Base-by-base conservation (phyloP, 805 yeast genomes). In the Saturnispora diversa region DNA sequence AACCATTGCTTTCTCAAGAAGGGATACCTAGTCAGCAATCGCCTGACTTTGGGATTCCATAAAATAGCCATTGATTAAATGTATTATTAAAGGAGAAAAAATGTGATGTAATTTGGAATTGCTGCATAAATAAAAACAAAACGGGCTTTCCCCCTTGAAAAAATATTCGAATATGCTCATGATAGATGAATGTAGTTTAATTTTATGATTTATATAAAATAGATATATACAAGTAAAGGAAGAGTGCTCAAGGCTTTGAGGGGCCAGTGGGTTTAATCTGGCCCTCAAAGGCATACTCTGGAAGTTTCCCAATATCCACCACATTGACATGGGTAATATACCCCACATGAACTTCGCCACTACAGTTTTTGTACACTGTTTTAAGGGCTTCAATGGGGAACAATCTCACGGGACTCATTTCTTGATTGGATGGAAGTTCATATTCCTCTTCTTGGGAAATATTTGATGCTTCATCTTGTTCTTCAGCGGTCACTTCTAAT, bases 261-360 rank as follows among this genome's bases (percentile, higher is more conserved):
- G 42, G 42, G 5, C 38, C 42, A 3, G 19, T 20, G n/a, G 42
- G 42, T 20, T 39, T 32, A 11, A 39, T 39, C 13, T 39, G 28
- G 2, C 38, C 38, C 28, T 32, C 38, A 28, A 33, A 33, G 12
- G 42, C 42, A 16, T 21, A 28, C 7, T 39, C 42, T 13, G 37
- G 38, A 3, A 39, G 22, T 13, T 33, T 32, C 13, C 42, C 42
- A 27, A 39, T n/a, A 16, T 39, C 42, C 12, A 39, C 23, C 20
- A 39, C 37, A 17, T 39, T 39, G 4, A 46, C 50, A 12, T 37
- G 20, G 5, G 31, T 39, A 6, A 44, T 36, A 17, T 42, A 46
- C 1, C 50, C 50, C 25, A 46, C 50, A 29, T 46, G 45, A 19
- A 42, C 45, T 22, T 46, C 50, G 21, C 50, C 47, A 31, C 36